Percentiles rank a stretch among this genome's conserved stretches.
phyloP scores from a whole-genome alignment of 2,329 filamentous ascomycete species.

The Penicillium sp. region DNA sequence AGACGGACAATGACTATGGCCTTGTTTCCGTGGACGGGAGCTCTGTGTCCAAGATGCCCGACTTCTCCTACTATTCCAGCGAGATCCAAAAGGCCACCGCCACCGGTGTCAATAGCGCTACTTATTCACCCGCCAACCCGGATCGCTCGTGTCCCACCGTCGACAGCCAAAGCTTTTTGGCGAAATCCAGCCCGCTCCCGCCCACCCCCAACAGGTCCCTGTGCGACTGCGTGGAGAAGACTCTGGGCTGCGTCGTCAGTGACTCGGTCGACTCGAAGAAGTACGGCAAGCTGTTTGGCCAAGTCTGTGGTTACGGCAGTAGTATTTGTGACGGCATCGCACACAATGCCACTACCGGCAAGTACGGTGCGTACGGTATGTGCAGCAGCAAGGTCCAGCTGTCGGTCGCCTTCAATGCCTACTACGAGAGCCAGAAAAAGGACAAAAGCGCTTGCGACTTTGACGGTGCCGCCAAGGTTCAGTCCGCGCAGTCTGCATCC shows the following conservation, averaged over 20 bases:
- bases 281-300: constrained; percentile 62
- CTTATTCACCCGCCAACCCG: constrained; percentile 67
- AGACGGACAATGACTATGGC: constrained; percentile 82
- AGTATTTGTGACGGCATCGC: constrained; percentile 30
- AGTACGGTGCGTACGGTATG: constrained; percentile 46
- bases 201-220: constrained; percentile 71
- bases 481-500: constrained; percentile 22
- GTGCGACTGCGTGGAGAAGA: constrained; percentile 78
- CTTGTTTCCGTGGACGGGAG: constrained; percentile 57
- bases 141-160: constrained; percentile 65
- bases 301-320: constrained; percentile 33
- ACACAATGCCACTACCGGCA: constrained; percentile 35
- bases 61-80: constrained; percentile 67
- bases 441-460: constrained; percentile 42
- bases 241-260: constrained; percentile 64
- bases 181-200: constrained; percentile 60
- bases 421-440: constrained; percentile 38
- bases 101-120: constrained; percentile 56
- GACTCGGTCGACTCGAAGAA: constrained; percentile 52
- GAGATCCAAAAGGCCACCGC: constrained; percentile 65
- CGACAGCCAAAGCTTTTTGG: constrained; percentile 60
- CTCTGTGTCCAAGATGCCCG: constrained; percentile 60
- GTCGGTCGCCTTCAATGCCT: constrained; percentile 43
- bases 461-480: constrained; percentile 36
- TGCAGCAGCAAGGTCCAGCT: constrained; percentile 42